phyloP scores from a whole-genome alignment of 495 filamentous ascomycete genomes.

The Xylaria venustula region DNA sequence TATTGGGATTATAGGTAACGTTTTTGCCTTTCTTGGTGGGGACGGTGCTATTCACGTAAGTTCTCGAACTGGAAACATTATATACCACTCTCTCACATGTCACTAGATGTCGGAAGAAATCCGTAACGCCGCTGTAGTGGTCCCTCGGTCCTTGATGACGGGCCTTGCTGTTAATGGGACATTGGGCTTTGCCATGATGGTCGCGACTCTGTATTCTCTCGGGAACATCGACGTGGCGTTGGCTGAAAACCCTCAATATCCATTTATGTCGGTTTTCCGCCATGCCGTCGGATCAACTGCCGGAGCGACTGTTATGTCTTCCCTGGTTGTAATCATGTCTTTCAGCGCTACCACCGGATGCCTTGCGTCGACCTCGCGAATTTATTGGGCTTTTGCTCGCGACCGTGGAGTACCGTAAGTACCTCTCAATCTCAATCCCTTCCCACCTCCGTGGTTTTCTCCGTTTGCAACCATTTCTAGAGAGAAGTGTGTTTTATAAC shows the following conservation, averaged over 20 bases:
- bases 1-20: constrained; percentile 48
- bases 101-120: constrained; percentile 56
- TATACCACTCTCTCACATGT: background rate
- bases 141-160: constrained; percentile 56
- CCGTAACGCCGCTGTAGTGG: constrained; percentile 51
- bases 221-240: constrained; percentile 47
- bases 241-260: constrained; percentile 39
- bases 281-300: constrained; percentile 27
- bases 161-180: constrained; percentile 49
- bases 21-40: constrained; percentile 47
- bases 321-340: constrained; percentile 34
- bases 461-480: too few species aligned
- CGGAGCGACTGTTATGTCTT: constrained; percentile 33
- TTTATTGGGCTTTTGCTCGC: constrained; percentile 54
- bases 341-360: constrained; percentile 35
- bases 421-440: too few species aligned
- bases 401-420: constrained; percentile 43
- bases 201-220: constrained; percentile 54
- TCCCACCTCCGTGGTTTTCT: too few species aligned
- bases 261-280: constrained; percentile 48
- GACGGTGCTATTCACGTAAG: constrained; percentile 54
- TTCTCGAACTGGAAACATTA: background rate
- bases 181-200: constrained; percentile 50
- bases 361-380: constrained; percentile 49
- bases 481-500: too few species aligned